phyloP scores from a whole-genome alignment of 495 filamentous ascomycete genomes.

The Bacidia gigantensis region DNA sequence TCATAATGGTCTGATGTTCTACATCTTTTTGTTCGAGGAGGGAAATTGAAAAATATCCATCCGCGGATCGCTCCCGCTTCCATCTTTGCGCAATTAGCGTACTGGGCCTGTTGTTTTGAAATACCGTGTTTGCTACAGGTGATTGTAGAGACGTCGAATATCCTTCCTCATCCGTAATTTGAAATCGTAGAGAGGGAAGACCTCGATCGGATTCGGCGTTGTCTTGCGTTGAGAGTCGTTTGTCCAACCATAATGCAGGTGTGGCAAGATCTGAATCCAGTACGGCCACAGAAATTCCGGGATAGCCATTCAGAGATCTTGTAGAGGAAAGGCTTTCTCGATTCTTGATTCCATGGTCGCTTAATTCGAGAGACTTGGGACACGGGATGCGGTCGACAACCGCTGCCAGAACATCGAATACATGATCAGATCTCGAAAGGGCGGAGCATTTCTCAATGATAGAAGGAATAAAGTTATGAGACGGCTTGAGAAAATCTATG shows the following conservation, averaged over 20 bases:
- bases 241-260: slow-evolving; percentile 14
- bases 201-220: neutral
- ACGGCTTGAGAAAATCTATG: slow-evolving; percentile 9
- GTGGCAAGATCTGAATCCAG: slow-evolving; percentile 11
- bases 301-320: slow-evolving; percentile 1
- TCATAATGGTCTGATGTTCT: neutral
- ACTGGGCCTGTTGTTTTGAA: slow-evolving; percentile 51
- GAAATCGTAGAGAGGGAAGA: slow-evolving; percentile 7
- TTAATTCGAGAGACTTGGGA: neutral
- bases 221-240: neutral
- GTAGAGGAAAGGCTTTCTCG: neutral
- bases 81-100: slow-evolving; percentile 48
- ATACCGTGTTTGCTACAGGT: slow-evolving; percentile 66
- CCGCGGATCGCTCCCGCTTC: slow-evolving; percentile 18
- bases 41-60: neutral
- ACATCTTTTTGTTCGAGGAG: slow-evolving; percentile 20
- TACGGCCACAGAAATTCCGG: slow-evolving; percentile 15
- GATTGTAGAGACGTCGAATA: slow-evolving; percentile 21
- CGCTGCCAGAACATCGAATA: slow-evolving; percentile 15
- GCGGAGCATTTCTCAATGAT: slow-evolving; percentile 6
- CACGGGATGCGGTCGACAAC: slow-evolving; percentile 17
- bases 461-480: slow-evolving; percentile 7
- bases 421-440: neutral
- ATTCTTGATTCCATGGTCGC: neutral
- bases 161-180: slow-evolving; percentile 1